Percentiles rank a stretch among this genome's conserved stretches.
phyloP scores from a whole-genome alignment of 331 rosid species.

The Quercus lobata region DNA sequence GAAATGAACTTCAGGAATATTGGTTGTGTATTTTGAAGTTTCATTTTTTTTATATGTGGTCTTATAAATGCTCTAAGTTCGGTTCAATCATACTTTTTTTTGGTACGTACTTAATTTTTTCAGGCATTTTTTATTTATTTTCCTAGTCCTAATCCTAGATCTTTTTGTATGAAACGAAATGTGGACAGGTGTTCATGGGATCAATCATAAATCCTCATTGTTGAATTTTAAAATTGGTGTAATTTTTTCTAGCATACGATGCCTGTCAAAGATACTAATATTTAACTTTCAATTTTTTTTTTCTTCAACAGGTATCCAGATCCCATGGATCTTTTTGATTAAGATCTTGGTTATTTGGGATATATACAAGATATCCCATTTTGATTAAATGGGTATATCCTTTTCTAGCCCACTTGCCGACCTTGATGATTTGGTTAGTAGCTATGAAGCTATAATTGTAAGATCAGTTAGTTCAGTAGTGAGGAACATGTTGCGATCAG shows the following conservation, averaged over 20 bases:
- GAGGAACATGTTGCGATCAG: constrained; percentile 23
- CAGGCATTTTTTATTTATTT: background rate
- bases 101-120: background rate
- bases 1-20: background rate
- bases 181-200: background rate
- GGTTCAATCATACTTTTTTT: background rate
- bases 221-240: background rate
- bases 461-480: constrained; percentile 28
- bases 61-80: background rate
- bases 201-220: background rate
- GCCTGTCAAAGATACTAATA: background rate
- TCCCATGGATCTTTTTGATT: constrained; percentile 12
- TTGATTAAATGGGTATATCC: constrained; percentile 28
- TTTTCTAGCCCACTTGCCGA: constrained; percentile 22
- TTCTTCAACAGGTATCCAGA: constrained; percentile 20
- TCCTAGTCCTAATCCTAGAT: background rate
- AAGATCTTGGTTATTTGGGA: constrained; percentile 18
- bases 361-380: constrained; percentile 3
- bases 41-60: background rate
- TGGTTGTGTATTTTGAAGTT: background rate
- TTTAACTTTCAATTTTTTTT: background rate
- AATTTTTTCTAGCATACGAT: background rate
- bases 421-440: constrained; percentile 30
- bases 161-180: background rate
- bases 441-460: constrained; percentile 28